Percentiles rank a stretch among this genome's conserved stretches.
Conservation (phyloP, 2,329 filamentous ascomycete genomes). For the Apiospora arundinis region DNA sequence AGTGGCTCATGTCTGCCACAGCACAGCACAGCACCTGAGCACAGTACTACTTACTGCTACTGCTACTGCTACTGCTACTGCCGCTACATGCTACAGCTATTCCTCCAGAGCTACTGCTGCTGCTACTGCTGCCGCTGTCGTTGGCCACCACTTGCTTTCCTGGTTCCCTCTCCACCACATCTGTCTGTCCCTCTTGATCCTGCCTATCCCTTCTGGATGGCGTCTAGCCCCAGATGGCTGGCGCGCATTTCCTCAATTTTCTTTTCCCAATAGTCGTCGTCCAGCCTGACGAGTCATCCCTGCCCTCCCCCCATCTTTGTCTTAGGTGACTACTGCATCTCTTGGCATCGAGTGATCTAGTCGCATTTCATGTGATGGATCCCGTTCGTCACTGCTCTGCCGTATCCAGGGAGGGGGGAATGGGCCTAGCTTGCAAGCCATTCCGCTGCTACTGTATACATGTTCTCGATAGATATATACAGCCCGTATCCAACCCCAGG, state of each 20-base stretch:
- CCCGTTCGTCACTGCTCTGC: background rate
- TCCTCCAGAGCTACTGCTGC: background rate
- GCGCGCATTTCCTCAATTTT: background rate
- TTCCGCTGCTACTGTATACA: background rate
- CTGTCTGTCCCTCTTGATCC: background rate
- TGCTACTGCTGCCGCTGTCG: background rate
- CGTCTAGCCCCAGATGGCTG: background rate
- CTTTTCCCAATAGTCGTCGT: constrained; percentile 10
- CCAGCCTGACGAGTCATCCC: background rate
- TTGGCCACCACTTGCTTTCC: too few relatives aligned
- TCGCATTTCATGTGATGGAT: constrained; percentile 1
- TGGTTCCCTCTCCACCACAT: background rate
- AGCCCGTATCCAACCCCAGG: background rate
- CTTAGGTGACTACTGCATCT: constrained; percentile 1
- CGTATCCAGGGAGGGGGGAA: background rate
- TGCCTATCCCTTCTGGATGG: constrained; percentile 8
- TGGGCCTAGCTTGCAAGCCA: background rate
- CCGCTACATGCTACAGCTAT: background rate
- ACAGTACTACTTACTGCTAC: background rate
- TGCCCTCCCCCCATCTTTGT: background rate
- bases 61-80: background rate
- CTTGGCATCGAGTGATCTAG: background rate
- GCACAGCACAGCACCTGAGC: too few relatives aligned
- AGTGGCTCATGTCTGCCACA: too few relatives aligned
- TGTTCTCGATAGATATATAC: background rate